These are phyloP conservation scores for Diaporthe capsici DNA, from an alignment of 2,329 filamentous ascomycete genomes.

Conservation along the genomic window DNA sequence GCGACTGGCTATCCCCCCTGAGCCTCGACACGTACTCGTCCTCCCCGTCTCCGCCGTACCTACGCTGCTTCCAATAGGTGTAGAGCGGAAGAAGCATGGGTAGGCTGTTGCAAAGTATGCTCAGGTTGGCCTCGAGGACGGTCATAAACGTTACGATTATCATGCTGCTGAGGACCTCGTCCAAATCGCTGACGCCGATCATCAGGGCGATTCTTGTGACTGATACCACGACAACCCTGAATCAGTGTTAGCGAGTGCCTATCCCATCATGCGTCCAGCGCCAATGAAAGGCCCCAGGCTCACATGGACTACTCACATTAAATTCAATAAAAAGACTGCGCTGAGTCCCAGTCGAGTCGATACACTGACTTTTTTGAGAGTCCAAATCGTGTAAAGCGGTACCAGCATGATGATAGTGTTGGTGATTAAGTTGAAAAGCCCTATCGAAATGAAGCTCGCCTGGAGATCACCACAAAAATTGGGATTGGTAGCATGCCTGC, in stretches of 20 bases:
- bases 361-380: slow-evolving; percentile 49
- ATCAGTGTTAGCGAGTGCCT: not conserved
- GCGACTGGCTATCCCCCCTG: slow-evolving; percentile 2
- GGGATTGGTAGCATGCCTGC: slow-evolving; percentile 18
- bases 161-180: slow-evolving; percentile 1
- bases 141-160: slow-evolving; percentile 5
- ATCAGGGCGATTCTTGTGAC: slow-evolving; percentile 24
- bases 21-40: slow-evolving; percentile 40
- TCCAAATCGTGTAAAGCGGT: slow-evolving; percentile 56
- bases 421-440: slow-evolving; percentile 54
- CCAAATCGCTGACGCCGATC: not conserved
- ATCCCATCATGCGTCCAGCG: too few species aligned
- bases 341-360: slow-evolving; percentile 38
- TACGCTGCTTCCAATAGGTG: slow-evolving; percentile 37
- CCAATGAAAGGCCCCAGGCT: not conserved
- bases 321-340: slow-evolving; percentile 32
- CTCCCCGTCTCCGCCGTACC: slow-evolving; percentile 26
- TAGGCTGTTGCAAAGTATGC: slow-evolving; percentile 38
- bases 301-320: slow-evolving; percentile 16
- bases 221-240: slow-evolving; percentile 37
- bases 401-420: slow-evolving; percentile 56
- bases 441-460: slow-evolving; percentile 54
- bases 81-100: slow-evolving; percentile 40
- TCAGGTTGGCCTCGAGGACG: slow-evolving; percentile 34
- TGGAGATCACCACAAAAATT: slow-evolving; percentile 52